Percentiles rank a stretch among this genome's conserved stretches.
Conservation (phyloP, 2,329 filamentous ascomycete genomes). For the Exophiala sideris region DNA sequence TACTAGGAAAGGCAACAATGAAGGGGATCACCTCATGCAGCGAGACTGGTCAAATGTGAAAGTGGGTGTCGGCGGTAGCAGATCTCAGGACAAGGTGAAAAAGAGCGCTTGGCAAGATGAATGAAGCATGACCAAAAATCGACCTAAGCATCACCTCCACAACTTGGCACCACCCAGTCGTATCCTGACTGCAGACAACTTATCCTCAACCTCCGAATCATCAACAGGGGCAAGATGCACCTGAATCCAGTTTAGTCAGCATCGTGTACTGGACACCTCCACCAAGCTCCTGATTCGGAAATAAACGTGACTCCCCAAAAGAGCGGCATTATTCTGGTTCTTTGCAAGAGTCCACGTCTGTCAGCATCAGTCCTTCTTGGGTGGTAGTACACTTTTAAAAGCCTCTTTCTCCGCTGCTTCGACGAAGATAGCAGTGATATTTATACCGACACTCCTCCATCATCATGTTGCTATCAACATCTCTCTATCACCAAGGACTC, state of each 20-base stretch:
- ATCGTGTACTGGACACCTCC: not conserved
- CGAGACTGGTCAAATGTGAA: conserved; percentile 27
- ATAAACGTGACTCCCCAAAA: conserved; percentile 13
- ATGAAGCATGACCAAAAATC: conserved; percentile 3
- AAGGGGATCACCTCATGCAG: conserved; percentile 25
- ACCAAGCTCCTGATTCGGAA: conserved; percentile 7
- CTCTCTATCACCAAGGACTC: not conserved
- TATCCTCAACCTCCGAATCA: too few relatives aligned
- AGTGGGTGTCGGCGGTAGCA: conserved; percentile 28
- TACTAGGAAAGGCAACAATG: conserved; percentile 27
- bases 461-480: not conserved
- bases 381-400: too few relatives aligned
- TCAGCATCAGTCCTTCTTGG: too few relatives aligned
- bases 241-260: not conserved
- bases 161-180: not conserved
- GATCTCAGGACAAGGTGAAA: conserved; percentile 28
- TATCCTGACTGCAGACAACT: too few relatives aligned
- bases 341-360: too few relatives aligned
- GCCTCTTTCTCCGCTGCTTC: too few relatives aligned
- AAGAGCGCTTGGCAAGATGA: conserved; percentile 32
- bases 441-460: not conserved
- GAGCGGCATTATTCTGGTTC: too few relatives aligned
- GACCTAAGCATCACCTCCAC: not conserved
- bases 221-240: not conserved
- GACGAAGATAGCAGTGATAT: not conserved